phyloP scores from a whole-genome alignment of 495 filamentous ascomycete genomes.

The Trypethelium eluteriae region DNA sequence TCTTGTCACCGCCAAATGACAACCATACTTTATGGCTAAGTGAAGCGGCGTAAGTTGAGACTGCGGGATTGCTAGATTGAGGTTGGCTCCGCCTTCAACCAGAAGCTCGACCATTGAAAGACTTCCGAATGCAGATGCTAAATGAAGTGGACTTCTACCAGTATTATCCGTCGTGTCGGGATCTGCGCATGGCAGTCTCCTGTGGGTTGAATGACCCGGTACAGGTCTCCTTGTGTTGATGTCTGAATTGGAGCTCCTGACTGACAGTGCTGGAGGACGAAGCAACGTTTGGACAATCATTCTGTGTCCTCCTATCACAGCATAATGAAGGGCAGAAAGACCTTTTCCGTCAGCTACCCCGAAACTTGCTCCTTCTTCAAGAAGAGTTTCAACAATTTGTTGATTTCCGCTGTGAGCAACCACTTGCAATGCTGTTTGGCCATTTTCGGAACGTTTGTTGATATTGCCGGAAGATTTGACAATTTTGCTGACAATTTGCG shows the following conservation, averaged over 20 bases:
- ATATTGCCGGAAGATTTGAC: neutral
- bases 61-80: neutral
- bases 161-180: neutral
- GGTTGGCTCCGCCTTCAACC: neutral
- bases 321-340: neutral
- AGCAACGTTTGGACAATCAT: neutral
- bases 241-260: neutral
- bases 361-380: neutral
- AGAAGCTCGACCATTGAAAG: neutral
- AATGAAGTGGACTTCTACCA: neutral
- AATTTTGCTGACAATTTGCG: neutral
- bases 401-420: neutral
- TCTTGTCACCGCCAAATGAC: neutral
- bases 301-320: neutral
- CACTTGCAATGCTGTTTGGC: neutral
- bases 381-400: neutral
- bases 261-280: neutral
- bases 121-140: neutral
- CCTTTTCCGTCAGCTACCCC: neutral
- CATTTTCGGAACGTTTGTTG: neutral
- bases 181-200: neutral
- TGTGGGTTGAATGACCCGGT: neutral
- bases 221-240: neutral
- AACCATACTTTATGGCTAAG: neutral
- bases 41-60: neutral